Evolutionary conservation across 257 asterid species (phyloP).

Genomic region (Penstemon barbatus): DNA sequence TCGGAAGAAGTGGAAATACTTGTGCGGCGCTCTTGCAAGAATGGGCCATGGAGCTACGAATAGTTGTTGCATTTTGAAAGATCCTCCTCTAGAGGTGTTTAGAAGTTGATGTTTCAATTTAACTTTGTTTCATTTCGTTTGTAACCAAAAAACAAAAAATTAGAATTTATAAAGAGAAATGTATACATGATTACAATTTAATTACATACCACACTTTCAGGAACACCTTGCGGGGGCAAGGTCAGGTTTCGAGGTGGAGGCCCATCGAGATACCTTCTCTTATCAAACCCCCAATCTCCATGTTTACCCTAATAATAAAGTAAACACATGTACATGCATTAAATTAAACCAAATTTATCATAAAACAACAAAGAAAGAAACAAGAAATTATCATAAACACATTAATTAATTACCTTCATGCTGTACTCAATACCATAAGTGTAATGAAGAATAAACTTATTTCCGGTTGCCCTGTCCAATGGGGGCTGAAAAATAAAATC

Average conservation of each 20-base stretch:
- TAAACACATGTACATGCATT: too few species aligned
- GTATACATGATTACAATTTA: not conserved
- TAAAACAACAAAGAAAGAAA: not conserved
- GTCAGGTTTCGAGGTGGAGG: slow-evolving; percentile 63
- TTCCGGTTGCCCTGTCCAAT: slow-evolving; percentile 51
- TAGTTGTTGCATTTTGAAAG: too few species aligned
- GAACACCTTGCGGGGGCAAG: slow-evolving; percentile 65
- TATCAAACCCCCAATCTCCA: slow-evolving; percentile 72
- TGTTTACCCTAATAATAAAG: slow-evolving; percentile 28
- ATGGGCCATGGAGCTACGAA: too few species aligned
- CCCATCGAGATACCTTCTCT: slow-evolving; percentile 40
- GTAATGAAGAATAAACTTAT: slow-evolving; percentile 57
- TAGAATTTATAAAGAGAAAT: not conserved
- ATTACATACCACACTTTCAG: slow-evolving; percentile 67
- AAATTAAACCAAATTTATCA: not conserved
- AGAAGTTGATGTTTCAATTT: too few species aligned
- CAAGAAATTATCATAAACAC: not conserved
- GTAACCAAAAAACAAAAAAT: not conserved
- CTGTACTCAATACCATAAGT: slow-evolving; percentile 66
- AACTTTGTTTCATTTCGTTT: too few species aligned
- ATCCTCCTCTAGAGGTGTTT: too few species aligned
- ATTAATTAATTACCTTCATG: slow-evolving; percentile 43
- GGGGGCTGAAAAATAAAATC: slow-evolving; percentile 58
- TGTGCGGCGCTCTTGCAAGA: too few species aligned
- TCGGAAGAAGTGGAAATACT: too few species aligned